Percentiles rank a stretch among this genome's conserved stretches.
Conservation (phyloP, 2,329 filamentous ascomycete genomes). For the Pseudocercospora macadamiae region DNA sequence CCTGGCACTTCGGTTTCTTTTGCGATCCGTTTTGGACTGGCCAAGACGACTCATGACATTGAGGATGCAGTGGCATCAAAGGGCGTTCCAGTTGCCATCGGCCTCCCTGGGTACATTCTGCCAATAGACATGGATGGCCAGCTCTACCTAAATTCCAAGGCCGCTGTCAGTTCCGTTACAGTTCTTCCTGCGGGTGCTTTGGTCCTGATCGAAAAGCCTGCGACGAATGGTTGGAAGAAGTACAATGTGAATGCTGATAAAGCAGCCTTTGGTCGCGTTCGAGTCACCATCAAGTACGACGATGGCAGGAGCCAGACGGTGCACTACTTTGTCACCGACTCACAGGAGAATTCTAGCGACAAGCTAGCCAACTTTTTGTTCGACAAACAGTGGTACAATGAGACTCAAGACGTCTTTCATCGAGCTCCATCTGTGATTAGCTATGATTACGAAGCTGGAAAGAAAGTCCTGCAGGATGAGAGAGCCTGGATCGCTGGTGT, state of each 20-base stretch:
- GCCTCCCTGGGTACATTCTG: conserved; percentile 60
- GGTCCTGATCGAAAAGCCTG: conserved; percentile 34
- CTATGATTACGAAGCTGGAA: conserved; percentile 50
- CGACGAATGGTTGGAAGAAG: conserved; percentile 28
- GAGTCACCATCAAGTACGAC: conserved; percentile 53
- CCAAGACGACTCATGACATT: conserved; percentile 50
- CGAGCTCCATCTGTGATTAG: conserved; percentile 60
- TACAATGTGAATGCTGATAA: conserved; percentile 51
- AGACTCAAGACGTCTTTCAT: conserved; percentile 57
- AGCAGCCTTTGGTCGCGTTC: conserved; percentile 54
- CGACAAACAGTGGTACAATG: conserved; percentile 56
- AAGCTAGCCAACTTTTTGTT: conserved; percentile 59
- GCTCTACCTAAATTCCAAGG: conserved; percentile 50
- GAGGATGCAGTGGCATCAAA: conserved; percentile 51
- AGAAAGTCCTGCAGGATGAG: conserved; percentile 48
- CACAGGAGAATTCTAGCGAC: conserved; percentile 47
- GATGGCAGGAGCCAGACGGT: conserved; percentile 56
- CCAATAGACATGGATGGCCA: conserved; percentile 51
- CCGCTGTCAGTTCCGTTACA: conserved; percentile 46
- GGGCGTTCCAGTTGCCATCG: conserved; percentile 54
- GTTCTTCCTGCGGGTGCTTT: conserved; percentile 46
- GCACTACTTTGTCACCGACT: conserved; percentile 60
- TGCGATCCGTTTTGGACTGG: conserved; percentile 57
- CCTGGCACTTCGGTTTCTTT: conserved; percentile 52
- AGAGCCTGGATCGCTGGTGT: conserved; percentile 63